A percentile compares a stretch with the other conserved stretches of the same genome.
Conservation (phyloP, 2,329 filamentous ascomycete species). For the Colletotrichum eremochloae region DNA sequence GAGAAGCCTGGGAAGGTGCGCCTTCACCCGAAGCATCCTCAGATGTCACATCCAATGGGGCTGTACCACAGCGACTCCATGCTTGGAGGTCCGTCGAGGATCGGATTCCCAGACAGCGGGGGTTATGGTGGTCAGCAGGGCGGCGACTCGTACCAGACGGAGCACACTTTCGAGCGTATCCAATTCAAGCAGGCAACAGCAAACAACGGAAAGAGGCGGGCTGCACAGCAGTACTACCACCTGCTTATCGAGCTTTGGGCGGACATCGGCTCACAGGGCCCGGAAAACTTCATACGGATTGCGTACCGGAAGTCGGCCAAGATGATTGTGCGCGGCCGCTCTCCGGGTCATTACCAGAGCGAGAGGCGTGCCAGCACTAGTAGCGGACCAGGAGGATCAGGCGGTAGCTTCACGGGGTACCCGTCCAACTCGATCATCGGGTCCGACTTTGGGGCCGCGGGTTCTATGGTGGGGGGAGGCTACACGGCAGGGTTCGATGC, state of each 20-base stretch:
- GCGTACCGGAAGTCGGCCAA: constrained; percentile 80
- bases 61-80: constrained; percentile 58
- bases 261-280: constrained; percentile 67
- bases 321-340: constrained; percentile 89
- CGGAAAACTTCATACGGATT: constrained; percentile 75
- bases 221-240: constrained; percentile 93
- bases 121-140: constrained; percentile 50
- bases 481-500: constrained; percentile 57
- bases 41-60: constrained; percentile 59
- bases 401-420: constrained; percentile 70
- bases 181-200: constrained; percentile 95
- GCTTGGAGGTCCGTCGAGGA: constrained; percentile 50
- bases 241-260: constrained; percentile 88
- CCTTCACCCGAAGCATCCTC: constrained; percentile 75
- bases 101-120: constrained; percentile 51
- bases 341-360: constrained; percentile 84
- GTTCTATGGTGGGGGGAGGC: constrained; percentile 55
- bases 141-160: constrained; percentile 59
- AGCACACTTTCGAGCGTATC: constrained; percentile 85
- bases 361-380: constrained; percentile 77
- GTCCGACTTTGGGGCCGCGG: constrained; percentile 53
- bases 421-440: constrained; percentile 56
- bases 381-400: constrained; percentile 76
- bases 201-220: constrained; percentile 91
- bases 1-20: constrained; percentile 78